Base-by-base conservation (phyloP, 2,329 filamentous ascomycete genomes). In the Rhexocercosporidium sp. region DNA sequence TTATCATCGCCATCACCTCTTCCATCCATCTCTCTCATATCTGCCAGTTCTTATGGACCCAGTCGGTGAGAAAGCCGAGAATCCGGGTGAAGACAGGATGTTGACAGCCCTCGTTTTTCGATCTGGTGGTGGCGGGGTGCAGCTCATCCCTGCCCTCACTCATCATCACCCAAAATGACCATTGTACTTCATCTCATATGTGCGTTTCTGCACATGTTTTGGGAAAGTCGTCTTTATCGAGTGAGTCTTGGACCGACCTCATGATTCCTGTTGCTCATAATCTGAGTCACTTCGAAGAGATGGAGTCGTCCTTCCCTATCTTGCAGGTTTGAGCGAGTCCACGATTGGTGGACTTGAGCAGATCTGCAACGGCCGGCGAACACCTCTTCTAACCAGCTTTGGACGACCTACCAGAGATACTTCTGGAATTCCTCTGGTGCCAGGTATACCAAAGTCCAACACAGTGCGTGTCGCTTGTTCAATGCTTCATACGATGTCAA, bases 401-500 rank as follows among this genome's bases (percentile, higher is more conserved):
- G 70, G 70, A 65, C 65, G 53, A 65, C 62, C 31, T 67, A 59
- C 31, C 59, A 61, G n/a, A 59, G 51, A 62, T 66, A 66, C 29
- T 25, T 37, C 7, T 53, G 53, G 39, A n/a, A 66, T n/a, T 6
- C 34, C 3, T 56, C 47, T 20, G 64, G 66, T 14, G 16, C 37
- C 1, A 27, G 34, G 22, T 20, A 39, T 18, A 66, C 41, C 8
- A 29, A 51, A 12, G 61, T 60, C 31, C 65, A 65, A 34, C 65
- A 68, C 31, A 64, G 47, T 6, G 64, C 65, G 2, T 72, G 70
- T 34, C 56, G 62, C 14, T 61, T 72, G 12, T 64, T 59, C 31
- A 70, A 70, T 11, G 64, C 69, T 8, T 70, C 70, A 1, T 72
- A 72, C 25, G 57, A 61, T 16, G 27, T 72, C 20, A 49, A 65